phyloP scores from a whole-genome alignment of 495 filamentous ascomycete genomes.

The Annulohypoxylon moriforme region DNA sequence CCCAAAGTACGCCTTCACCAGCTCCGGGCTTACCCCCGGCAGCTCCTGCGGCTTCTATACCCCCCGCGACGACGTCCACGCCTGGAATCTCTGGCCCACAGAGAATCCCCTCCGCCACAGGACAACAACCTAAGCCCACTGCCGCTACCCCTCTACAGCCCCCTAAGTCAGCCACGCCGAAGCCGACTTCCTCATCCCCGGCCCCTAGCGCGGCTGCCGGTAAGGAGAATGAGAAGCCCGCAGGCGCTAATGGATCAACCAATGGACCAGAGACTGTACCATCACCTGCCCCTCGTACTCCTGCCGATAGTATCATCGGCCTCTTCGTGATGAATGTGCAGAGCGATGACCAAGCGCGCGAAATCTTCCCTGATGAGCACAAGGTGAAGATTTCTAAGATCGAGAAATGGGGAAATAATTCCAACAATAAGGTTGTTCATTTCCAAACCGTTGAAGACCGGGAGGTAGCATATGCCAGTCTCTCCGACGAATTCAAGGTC shows the following conservation, averaged over 20 bases:
- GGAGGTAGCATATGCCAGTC: slow-evolving; percentile 75
- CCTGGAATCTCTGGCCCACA: slow-evolving; percentile 45
- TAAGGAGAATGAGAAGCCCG: slow-evolving; percentile 61
- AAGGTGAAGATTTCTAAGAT: slow-evolving; percentile 79
- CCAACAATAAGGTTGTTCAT: slow-evolving; percentile 80
- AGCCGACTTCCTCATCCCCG: slow-evolving; percentile 54
- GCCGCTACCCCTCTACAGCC: slow-evolving; percentile 55
- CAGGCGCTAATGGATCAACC: slow-evolving; percentile 60
- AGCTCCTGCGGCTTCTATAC: slow-evolving; percentile 52
- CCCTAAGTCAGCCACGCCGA: slow-evolving; percentile 65
- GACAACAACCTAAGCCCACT: slow-evolving; percentile 52
- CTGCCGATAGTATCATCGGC: slow-evolving; percentile 69
- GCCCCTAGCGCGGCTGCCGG: slow-evolving; percentile 48
- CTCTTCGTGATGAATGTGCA: slow-evolving; percentile 86
- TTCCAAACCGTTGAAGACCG: slow-evolving; percentile 83
- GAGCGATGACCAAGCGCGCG: slow-evolving; percentile 78
- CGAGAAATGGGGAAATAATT: slow-evolving; percentile 76
- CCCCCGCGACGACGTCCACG: slow-evolving; percentile 8
- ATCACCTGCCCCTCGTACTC: slow-evolving; percentile 57
- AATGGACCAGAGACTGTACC: slow-evolving; percentile 60
- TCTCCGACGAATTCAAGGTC: slow-evolving; percentile 79
- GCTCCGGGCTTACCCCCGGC: slow-evolving; percentile 52
- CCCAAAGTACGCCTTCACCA: slow-evolving; percentile 51
- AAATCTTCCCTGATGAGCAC: slow-evolving; percentile 84
- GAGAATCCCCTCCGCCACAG: slow-evolving; percentile 50